These are phyloP conservation scores for Alectoria sarmentosa DNA, from an alignment of 495 filamentous ascomycete species.

Conservation along the genomic window DNA sequence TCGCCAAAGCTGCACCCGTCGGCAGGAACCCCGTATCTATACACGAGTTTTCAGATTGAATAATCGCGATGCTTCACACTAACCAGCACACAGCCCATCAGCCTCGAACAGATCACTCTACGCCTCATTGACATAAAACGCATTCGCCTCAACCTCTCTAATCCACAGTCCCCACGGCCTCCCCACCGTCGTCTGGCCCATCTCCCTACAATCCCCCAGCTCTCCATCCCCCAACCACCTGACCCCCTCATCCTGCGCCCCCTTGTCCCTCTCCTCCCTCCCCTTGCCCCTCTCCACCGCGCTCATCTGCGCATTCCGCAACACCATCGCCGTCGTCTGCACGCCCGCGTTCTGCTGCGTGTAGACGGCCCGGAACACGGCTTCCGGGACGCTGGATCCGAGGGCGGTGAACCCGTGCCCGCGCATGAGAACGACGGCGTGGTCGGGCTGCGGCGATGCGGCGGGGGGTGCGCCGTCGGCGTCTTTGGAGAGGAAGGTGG, in stretches of 20 bases:
- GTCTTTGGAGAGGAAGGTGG: neutral
- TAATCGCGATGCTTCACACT: too few relatives aligned
- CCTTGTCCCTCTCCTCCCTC: neutral
- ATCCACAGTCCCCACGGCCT: neutral
- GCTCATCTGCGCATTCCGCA: neutral
- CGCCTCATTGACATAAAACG: neutral
- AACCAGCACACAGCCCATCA: too few relatives aligned
- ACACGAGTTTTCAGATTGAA: too few relatives aligned
- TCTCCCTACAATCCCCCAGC: neutral
- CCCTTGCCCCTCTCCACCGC: neutral
- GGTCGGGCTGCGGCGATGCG: neutral
- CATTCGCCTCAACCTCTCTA: neutral
- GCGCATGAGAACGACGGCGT: slow-evolving; percentile 39
- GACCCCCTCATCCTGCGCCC: neutral
- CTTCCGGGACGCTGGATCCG: slow-evolving; percentile 34
- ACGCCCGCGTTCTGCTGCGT: slow-evolving; percentile 40
- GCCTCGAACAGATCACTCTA: too few relatives aligned
- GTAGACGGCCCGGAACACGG: slow-evolving; percentile 40
- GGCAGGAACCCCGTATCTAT: too few relatives aligned
- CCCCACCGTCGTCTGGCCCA: neutral
- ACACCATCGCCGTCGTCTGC: slow-evolving; percentile 31
- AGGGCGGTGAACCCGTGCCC: slow-evolving; percentile 43
- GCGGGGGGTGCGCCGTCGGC: neutral
- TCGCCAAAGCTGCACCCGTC: too few relatives aligned
- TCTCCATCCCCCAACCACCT: neutral